A percentile compares a stretch with the other conserved stretches of the same genome.
Evolutionary conservation across 164 flowering plant genomes (phyloP).

Genomic region (Vitis labrusca): DNA sequence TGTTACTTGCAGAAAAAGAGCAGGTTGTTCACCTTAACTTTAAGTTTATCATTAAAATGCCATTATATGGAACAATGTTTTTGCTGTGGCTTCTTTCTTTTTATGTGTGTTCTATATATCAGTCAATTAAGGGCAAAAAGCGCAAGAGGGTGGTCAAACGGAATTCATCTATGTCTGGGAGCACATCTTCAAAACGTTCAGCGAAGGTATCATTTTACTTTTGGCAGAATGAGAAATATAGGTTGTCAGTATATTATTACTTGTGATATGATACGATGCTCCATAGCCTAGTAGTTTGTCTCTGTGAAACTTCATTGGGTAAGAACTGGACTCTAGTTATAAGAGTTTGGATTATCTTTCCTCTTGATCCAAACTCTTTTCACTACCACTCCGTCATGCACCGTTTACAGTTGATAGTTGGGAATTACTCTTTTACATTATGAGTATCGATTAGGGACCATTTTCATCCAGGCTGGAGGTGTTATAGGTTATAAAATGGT

Average conservation of each 20-base stretch:
- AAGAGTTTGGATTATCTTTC: background rate
- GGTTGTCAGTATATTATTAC: too few species aligned
- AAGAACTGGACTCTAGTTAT: background rate
- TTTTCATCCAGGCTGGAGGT: too few species aligned
- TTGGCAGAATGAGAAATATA: background rate
- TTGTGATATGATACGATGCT: too few species aligned
- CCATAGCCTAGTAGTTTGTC: too few species aligned
- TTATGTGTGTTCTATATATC: constrained; percentile 10
- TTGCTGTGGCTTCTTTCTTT: background rate
- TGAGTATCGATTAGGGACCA: too few species aligned
- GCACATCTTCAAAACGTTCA: constrained; percentile 46
- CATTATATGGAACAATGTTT: background rate
- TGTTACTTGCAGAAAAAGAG: constrained; percentile 72
- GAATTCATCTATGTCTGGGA: constrained; percentile 45
- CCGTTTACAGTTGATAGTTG: background rate
- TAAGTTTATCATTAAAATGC: background rate
- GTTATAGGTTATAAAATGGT: too few species aligned
- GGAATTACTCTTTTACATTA: background rate
- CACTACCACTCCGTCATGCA: background rate
- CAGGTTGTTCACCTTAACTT: constrained; percentile 40
- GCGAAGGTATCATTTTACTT: constrained; percentile 50
- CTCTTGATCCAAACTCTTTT: background rate
- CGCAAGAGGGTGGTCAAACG: constrained; percentile 57
- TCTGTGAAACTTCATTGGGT: too few species aligned
- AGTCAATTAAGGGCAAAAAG: constrained; percentile 64